These are phyloP conservation scores for Closterium sp. DNA, from an alignment of 139 green algal species.

Conservation along the genomic window DNA sequence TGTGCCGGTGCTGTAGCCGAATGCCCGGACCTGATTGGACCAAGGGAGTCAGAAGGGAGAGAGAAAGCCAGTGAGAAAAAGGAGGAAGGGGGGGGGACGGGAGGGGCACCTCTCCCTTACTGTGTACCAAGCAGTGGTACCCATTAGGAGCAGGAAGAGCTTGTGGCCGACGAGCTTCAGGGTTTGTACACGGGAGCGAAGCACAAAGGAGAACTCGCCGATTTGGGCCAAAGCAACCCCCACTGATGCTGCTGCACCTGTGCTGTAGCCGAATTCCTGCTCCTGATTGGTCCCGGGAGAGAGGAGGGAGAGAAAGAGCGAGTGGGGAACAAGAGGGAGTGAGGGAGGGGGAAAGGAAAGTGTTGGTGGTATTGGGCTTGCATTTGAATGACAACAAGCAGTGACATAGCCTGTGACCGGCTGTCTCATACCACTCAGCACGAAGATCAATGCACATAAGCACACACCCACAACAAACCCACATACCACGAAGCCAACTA, in stretches of 20 bases:
- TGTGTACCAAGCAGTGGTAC: conserved; percentile 85
- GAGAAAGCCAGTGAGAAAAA: no score
- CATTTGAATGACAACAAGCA: no score
- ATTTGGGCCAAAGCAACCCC: conserved; percentile 85
- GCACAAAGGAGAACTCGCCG: conserved; percentile 94
- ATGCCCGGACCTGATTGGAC: conserved; percentile 59
- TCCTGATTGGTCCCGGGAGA: conserved; percentile 45
- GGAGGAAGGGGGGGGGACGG: no score
- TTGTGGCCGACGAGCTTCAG: conserved; percentile 66
- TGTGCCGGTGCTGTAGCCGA: conserved; percentile 61
- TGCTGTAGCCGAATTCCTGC: conserved; percentile 65
- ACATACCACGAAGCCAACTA: background rate
- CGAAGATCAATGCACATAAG: no score
- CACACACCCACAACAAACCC: no score
- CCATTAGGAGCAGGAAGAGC: conserved; percentile 86
- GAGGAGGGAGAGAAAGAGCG: no score
- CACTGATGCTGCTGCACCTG: conserved; percentile 52
- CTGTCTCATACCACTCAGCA: no score
- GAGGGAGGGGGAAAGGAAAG: no score
- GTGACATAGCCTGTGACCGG: no score
- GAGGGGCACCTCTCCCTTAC: conserved; percentile 75
- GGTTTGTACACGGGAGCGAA: conserved; percentile 79
- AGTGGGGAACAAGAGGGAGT: no score
- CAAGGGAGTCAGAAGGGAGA: background rate
- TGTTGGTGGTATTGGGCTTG: no score